Evolutionary conservation across 2,329 filamentous ascomycete species (phyloP).

Genomic region (Penicillium occitanis): DNA sequence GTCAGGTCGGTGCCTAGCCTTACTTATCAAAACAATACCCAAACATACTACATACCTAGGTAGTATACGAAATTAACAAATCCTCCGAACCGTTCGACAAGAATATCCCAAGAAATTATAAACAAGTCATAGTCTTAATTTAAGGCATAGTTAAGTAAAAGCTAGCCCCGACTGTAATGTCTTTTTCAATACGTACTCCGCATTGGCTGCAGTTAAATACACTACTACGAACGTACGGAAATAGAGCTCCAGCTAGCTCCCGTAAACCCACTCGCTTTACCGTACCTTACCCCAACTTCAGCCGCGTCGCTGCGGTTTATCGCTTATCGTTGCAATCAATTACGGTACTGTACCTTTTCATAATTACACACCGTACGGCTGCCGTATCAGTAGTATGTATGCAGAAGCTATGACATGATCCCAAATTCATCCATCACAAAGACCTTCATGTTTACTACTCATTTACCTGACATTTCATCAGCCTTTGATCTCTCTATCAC

Average conservation of each 20-base stretch:
- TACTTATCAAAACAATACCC: background rate
- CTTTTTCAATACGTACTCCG: background rate
- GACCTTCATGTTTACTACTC: background rate
- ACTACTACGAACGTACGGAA: background rate
- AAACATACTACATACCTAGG: background rate
- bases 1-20: background rate
- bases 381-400: background rate
- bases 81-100: background rate
- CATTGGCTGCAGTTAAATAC: background rate
- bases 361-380: background rate
- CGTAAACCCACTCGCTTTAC: conserved; percentile 1
- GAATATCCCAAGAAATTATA: background rate
- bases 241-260: background rate
- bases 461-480: background rate
- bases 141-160: background rate
- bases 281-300: background rate
- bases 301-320: background rate
- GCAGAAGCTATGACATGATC: conserved; percentile 20
- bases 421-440: conserved; percentile 11
- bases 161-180: background rate
- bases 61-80: background rate
- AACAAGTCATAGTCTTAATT: background rate
- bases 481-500: background rate
- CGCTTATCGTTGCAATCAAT: conserved; percentile 8
- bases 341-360: conserved; percentile 7